Evolutionary conservation across 352 stramenopile genomes (phyloP), one percentile per base, ranked within the genome.

Genomic region (Phytophthora rubi): DNA sequence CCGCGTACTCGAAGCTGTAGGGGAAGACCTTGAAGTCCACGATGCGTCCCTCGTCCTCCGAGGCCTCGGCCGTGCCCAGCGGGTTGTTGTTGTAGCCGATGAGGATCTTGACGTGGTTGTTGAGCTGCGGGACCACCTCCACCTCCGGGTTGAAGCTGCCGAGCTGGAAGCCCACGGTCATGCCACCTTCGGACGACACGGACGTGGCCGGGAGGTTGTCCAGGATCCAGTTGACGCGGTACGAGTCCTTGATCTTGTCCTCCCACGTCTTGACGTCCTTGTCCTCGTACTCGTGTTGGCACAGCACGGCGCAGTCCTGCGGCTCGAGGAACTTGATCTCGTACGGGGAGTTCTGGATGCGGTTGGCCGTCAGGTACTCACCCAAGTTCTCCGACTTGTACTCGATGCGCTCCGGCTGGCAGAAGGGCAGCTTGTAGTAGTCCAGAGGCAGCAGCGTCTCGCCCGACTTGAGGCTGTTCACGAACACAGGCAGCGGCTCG

Each of bases 101-200:
- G 62, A 97, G 93, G 79, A 99, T 99, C 79, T 98, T 99, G 21
- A 99, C 90, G 87, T 99, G 98, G 86, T 99, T 99, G 85, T 99
- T 94, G 3, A 99, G 77, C 73, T 80, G 88, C 54, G 88, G 88
- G 51, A 97, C 93, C 65, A 97, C 94, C 53, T 98, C 91, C 48
- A 92, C 83, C 55, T 98, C 88, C 6, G 91, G 86, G 65, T 97
- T 97, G 56, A 92, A 98, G 71, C 78, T 96, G 37, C 93, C 93
- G 4, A 98, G 72, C 35, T 91, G 86, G 72, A 97, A 98, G 10
- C 92, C 91, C 6, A 97, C 85, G 16, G 83, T 83, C 58, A 93
- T 79, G 23, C 70, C 75, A 6, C 86, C 85, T 26, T 97, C 86
- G 4, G 75, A 32, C 33, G 80, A 88, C 66, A 92, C 73, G 51